Conservation (phyloP, 2,329 filamentous ascomycete genomes). For the Penicillium italicum region DNA sequence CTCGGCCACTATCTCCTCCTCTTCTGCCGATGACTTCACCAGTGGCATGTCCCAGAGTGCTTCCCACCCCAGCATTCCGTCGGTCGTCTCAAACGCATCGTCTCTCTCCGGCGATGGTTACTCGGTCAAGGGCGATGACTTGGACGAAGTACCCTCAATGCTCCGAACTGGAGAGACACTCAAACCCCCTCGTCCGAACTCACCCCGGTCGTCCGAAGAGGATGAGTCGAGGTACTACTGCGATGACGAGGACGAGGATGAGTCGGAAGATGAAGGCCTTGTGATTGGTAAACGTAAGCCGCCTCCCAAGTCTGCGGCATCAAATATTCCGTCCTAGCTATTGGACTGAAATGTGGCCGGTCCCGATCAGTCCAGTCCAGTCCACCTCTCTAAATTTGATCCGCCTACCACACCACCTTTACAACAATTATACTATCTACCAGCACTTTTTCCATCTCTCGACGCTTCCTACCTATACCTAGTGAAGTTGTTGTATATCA, state of each 20-base stretch:
- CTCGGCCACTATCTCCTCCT: constrained; percentile 46
- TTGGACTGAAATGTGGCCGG: constrained; percentile 7
- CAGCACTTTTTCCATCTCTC: constrained; percentile 5
- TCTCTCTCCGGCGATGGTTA: constrained; percentile 43
- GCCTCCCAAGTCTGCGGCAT: constrained; percentile 19
- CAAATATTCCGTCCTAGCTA: constrained; percentile 9
- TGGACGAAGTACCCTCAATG: constrained; percentile 36
- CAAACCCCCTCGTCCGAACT: constrained; percentile 28
- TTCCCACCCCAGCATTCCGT: constrained; percentile 48
- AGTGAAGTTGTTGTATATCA: constrained; percentile 21
- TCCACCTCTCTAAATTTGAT: not conserved
- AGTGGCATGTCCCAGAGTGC: constrained; percentile 48
- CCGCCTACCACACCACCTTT: not conserved
- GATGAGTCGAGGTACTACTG: constrained; percentile 41
- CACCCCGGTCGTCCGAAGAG: constrained; percentile 30
- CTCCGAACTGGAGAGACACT: constrained; percentile 44
- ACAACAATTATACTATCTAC: not conserved
- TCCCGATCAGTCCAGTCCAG: constrained; percentile 1
- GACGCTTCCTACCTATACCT: constrained; percentile 9
- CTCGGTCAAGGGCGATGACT: constrained; percentile 25
- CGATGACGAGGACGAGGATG: constrained; percentile 42
- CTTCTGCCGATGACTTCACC: constrained; percentile 44
- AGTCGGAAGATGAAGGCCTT: constrained; percentile 44
- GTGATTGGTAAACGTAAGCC: constrained; percentile 39
- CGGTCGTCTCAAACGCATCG: constrained; percentile 45